A percentile compares a stretch with the other conserved stretches of the same genome.
phyloP scores from a whole-genome alignment of 306 rosid species.

The Coriaria nepalensis region DNA sequence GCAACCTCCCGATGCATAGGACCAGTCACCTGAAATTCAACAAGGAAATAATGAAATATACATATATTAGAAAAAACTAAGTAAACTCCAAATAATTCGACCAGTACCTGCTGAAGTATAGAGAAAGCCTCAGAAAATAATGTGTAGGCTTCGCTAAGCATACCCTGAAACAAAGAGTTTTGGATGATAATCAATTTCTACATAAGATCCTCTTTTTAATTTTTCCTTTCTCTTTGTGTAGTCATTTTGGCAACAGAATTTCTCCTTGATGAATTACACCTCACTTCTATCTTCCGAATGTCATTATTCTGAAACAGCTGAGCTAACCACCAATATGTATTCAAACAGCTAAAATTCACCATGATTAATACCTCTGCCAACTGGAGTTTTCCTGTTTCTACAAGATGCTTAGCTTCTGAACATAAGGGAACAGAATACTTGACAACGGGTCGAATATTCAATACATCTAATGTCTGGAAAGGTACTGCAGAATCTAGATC shows the following conservation, averaged over 20 bases:
- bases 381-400: constrained; percentile 91
- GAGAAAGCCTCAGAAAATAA: constrained; percentile 94
- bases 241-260: no score
- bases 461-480: constrained; percentile 68
- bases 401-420: constrained; percentile 94
- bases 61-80: background rate
- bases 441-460: constrained; percentile 81
- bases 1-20: constrained; percentile 99
- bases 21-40: constrained; percentile 71
- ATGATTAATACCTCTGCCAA: constrained; percentile 68
- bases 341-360: background rate
- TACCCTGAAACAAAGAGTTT: constrained; percentile 50
- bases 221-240: no score
- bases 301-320: no score
- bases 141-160: constrained; percentile 94
- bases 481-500: constrained; percentile 63
- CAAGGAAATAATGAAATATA: background rate
- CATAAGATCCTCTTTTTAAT: no score
- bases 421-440: constrained; percentile 90
- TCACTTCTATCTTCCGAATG: no score
- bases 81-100: constrained; percentile 12
- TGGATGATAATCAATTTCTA: background rate
- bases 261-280: no score
- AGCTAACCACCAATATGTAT: constrained; percentile 1
- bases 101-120: constrained; percentile 79